Percentiles rank a stretch among this genome's conserved stretches.
Conservation (phyloP, 306 rosid species). For the Trifolium pratense region DNA sequence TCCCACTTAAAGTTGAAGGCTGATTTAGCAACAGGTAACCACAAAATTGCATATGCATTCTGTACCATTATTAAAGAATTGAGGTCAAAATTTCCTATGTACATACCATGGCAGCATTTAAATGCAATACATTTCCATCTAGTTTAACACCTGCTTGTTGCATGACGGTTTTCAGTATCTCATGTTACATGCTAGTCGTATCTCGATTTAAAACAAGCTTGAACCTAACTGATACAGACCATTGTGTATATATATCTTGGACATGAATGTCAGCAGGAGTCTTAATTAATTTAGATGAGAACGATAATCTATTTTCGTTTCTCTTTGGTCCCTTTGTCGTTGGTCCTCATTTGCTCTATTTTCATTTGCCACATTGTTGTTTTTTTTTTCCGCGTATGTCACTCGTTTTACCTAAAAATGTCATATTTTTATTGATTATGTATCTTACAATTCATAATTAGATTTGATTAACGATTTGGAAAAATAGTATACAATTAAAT, state of each 20-base stretch:
- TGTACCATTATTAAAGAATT: conserved; percentile 9
- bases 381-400: background rate
- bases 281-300: background rate
- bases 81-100: background rate
- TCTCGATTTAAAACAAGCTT: background rate
- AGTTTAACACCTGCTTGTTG: background rate
- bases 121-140: background rate
- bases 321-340: background rate
- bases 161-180: background rate
- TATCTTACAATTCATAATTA: background rate
- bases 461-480: background rate
- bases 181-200: background rate
- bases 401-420: background rate
- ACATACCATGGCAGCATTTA: background rate
- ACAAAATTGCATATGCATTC: background rate
- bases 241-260: background rate
- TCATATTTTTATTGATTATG: background rate
- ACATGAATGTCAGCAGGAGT: background rate
- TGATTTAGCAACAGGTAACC: conserved; percentile 8
- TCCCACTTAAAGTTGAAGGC: background rate
- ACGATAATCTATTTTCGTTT: background rate
- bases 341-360: no score
- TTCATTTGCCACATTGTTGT: no score
- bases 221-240: background rate
- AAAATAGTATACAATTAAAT: no score